phyloP scores from a whole-genome alignment of 192 early-diverging fungal species.

The Oehlia diaphana region DNA sequence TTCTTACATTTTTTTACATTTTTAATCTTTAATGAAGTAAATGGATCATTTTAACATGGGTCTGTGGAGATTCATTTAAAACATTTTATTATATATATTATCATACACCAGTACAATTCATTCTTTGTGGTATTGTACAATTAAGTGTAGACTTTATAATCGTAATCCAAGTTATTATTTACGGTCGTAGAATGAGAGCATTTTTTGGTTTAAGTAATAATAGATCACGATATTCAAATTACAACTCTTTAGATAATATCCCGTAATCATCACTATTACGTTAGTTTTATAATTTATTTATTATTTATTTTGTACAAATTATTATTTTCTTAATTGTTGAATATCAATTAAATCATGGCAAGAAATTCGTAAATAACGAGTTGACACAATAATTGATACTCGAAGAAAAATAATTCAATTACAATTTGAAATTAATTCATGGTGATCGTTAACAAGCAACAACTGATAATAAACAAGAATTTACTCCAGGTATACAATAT shows the following conservation, averaged over 20 bases:
- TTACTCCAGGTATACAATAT: too few species aligned
- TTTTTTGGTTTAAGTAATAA: conserved; percentile 1
- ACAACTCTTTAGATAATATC: conserved; percentile 20
- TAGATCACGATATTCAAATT: neutral
- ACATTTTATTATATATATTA: conserved; percentile 57
- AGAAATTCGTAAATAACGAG: too few species aligned
- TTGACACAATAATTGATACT: too few species aligned
- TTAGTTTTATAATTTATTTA: too few species aligned
- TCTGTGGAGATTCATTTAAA: conserved; percentile 59
- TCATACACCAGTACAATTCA: conserved; percentile 51
- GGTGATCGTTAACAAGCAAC: too few species aligned
- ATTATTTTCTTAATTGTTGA: too few species aligned
- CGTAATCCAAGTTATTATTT: conserved; percentile 52
- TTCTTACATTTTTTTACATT: neutral
- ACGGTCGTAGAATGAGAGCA: conserved; percentile 15
- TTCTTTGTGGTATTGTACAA: conserved; percentile 56
- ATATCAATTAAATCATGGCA: too few species aligned
- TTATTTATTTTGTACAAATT: too few species aligned
- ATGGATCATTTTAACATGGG: conserved; percentile 47
- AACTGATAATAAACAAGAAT: too few species aligned
- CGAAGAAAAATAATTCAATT: too few species aligned
- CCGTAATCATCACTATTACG: neutral
- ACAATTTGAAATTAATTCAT: too few species aligned
- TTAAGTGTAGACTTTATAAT: conserved; percentile 52
- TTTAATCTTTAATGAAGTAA: conserved; percentile 22